Evolutionary conservation across 805 yeast genomes (phyloP), one percentile per base, ranked within the genome.

Genomic region (Kodamaea fukazawae): DNA sequence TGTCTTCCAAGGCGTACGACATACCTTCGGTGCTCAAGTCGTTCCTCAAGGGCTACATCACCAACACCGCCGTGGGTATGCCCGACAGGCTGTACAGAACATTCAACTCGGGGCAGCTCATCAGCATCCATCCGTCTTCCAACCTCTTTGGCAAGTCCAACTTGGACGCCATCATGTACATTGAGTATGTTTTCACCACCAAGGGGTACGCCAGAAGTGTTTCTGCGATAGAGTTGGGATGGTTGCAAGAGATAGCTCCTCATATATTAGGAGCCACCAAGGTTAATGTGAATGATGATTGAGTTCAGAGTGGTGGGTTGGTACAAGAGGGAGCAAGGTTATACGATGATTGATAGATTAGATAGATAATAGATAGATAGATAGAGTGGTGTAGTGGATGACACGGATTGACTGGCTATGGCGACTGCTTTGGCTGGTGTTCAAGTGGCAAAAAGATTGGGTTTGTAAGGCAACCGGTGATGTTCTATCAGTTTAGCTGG

Each of bases 11-110:
- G 12, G 46, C 73, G 30, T 44, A 78, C 30, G 82, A 82, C 47
- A 71, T 78, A 23, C 73, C 81, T 12, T 53, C 66, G 2, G 71
- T 91, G 7, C 65, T 91, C 40, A 86, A 86, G 57, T 77, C 95
- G 17, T 93, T 93, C 60, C 64, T 93, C 29, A 70, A 73, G 28
- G 99, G 99, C 0, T 91, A 75, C 51, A 75, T 87, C n/a, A 74
- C 83, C 34, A 90, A 91, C 59, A 82, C 96, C 0, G 99, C 99
- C 0, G 78, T 93, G 13, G 96, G 96, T 8, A 78, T 86, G 79
- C 96, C 98, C 0, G 98, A 93, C 60, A 74, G 97, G 54, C 84
- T 96, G 3, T 93, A 83, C 65, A 73, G 95, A 55, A 89, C 98
- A 0, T 83, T 89, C 5, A 67, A 83, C 20, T 78, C 85, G 1